Evolutionary conservation across 495 filamentous ascomycete species (phyloP).

Genomic region (Neurospora hispaniola): DNA sequence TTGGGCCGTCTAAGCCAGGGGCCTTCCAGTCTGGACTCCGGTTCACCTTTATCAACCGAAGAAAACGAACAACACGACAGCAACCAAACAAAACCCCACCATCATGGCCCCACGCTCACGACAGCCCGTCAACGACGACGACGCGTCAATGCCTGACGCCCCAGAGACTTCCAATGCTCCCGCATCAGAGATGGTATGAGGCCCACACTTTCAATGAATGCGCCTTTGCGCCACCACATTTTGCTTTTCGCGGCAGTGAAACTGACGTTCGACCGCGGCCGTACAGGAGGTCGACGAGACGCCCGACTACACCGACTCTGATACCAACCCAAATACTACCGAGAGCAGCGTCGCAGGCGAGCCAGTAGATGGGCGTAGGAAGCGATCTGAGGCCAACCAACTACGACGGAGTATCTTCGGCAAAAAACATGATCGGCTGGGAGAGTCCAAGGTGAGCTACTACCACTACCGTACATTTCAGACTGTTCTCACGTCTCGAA

Average conservation of each 20-base stretch:
- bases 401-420: conserved; percentile 84
- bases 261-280: conserved; percentile 10
- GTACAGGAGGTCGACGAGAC: conserved; percentile 66
- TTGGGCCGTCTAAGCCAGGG: conserved; percentile 11
- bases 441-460: conserved; percentile 71
- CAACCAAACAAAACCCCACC: background rate
- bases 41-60: conserved; percentile 7
- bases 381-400: conserved; percentile 72
- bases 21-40: background rate
- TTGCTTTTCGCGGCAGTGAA: background rate
- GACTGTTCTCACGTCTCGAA: background rate
- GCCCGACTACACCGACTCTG: conserved; percentile 79
- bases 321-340: conserved; percentile 86
- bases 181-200: conserved; percentile 39
- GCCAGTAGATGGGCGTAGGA: conserved; percentile 67
- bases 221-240: background rate
- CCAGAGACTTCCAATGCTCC: conserved; percentile 34
- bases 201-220: background rate
- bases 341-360: conserved; percentile 82
- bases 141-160: conserved; percentile 51
- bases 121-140: conserved; percentile 37
- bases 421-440: conserved; percentile 84
- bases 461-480: background rate
- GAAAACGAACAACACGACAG: background rate
- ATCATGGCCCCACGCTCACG: conserved; percentile 51